A percentile compares a stretch with the other conserved stretches of the same genome.
phyloP scores from a whole-genome alignment of 2,329 filamentous ascomycete species.

The Lizonia empirigonia region DNA sequence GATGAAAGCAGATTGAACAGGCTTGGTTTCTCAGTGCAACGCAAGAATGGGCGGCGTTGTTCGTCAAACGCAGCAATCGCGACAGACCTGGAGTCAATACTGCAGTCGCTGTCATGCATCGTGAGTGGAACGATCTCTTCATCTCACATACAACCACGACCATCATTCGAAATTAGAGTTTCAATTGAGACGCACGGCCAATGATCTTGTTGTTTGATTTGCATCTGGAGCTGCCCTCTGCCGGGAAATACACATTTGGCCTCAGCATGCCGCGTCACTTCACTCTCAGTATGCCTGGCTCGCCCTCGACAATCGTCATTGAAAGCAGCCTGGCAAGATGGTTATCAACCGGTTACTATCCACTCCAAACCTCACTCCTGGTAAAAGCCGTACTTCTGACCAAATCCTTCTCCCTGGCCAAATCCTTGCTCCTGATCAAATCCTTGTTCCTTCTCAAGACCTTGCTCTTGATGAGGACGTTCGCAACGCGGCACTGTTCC shows the following conservation, averaged over 20 bases:
- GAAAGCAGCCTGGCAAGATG: too few relatives aligned
- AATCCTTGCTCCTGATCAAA: too few relatives aligned
- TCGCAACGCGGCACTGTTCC: too few relatives aligned
- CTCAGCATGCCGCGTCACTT: neutral
- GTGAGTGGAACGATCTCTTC: neutral
- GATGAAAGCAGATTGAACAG: slow-evolving; percentile 6
- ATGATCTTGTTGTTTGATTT: neutral
- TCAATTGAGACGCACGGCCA: neutral
- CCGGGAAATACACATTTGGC: neutral
- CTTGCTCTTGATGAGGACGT: too few relatives aligned
- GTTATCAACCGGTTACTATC: too few relatives aligned
- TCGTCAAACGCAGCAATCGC: neutral
- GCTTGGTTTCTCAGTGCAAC: slow-evolving; percentile 2
- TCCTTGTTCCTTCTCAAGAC: too few relatives aligned
- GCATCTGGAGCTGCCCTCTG: neutral
- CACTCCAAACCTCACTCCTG: too few relatives aligned
- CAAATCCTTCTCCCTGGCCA: too few relatives aligned
- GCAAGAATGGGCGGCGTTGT: neutral
- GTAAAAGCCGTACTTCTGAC: too few relatives aligned
- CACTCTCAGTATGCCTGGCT: neutral
- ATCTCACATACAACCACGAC: neutral
- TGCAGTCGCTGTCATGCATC: neutral
- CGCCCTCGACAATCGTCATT: neutral
- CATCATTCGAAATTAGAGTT: neutral
- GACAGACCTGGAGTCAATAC: neutral